These are phyloP conservation scores for Puccinia brachypodii DNA, from an alignment of 1,284 basidiomycete species.

Conservation along the genomic window DNA sequence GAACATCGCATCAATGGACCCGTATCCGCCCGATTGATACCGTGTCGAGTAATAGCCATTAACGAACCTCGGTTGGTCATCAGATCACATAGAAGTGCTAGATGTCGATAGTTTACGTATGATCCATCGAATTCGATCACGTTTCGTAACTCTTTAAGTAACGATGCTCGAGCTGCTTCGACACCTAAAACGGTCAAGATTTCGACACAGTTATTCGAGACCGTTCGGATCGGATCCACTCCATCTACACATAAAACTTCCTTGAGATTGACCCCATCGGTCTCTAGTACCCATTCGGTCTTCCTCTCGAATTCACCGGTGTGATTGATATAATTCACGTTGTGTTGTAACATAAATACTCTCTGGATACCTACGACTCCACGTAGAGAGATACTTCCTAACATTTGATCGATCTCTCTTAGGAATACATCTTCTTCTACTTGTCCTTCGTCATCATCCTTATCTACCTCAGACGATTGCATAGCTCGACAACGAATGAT, in stretches of 20 bases:
- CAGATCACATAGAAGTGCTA: conserved; percentile 90
- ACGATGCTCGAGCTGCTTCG: conserved; percentile 89
- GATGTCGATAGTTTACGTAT: conserved; percentile 97
- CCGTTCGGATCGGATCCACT: conserved; percentile 86
- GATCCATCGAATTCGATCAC: conserved; percentile 99
- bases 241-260: conserved; percentile 91
- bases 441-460: conserved; percentile 79
- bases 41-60: conserved; percentile 99
- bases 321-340: conserved; percentile 68
- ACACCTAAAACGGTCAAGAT: conserved; percentile 96
- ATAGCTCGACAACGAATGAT: conserved; percentile 91
- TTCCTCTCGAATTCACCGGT: conserved; percentile 58
- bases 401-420: conserved; percentile 91
- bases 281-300: conserved; percentile 92
- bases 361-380: conserved; percentile 88
- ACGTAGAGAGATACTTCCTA: conserved; percentile 87
- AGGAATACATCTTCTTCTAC: conserved; percentile 96
- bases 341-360: conserved; percentile 91
- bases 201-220: conserved; percentile 97
- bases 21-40: conserved; percentile 96
- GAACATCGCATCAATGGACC: conserved; percentile 97
- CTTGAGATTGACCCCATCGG: conserved; percentile 92
- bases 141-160: conserved; percentile 85
- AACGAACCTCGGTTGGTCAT: conserved; percentile 96
- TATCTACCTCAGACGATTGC: conserved; percentile 51